phyloP scores from a whole-genome alignment of 441 rosid species.

The Populus trichocarpa region DNA sequence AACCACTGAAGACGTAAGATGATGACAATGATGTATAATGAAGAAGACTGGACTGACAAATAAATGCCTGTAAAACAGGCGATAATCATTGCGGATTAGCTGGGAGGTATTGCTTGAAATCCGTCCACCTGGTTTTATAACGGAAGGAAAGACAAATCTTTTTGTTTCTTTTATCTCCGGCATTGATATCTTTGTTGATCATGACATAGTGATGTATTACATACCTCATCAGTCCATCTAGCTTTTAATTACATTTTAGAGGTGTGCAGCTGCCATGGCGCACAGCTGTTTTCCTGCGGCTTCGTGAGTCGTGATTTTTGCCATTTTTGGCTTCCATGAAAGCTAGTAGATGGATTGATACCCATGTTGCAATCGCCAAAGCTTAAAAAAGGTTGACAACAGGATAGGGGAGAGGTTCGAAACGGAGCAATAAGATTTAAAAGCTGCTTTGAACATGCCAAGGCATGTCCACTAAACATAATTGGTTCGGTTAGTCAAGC shows the following conservation, averaged over 20 bases:
- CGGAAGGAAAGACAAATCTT: not conserved
- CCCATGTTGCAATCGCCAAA: too few species aligned
- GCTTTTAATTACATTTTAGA: not conserved
- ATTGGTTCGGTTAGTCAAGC: not conserved
- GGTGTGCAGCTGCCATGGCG: too few species aligned
- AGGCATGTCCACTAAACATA: not conserved
- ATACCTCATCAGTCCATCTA: not conserved
- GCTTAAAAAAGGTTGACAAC: too few species aligned
- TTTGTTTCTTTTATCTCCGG: not conserved
- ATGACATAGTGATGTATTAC: not conserved
- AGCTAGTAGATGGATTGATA: too few species aligned
- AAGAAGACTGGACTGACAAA: constrained; percentile 4
- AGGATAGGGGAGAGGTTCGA: too few species aligned
- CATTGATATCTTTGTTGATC: not conserved
- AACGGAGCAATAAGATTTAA: too few species aligned
- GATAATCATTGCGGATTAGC: not conserved
- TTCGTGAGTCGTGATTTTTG: too few species aligned
- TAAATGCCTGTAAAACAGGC: not conserved
- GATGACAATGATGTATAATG: not conserved
- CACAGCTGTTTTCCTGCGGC: too few species aligned
- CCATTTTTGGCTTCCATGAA: too few species aligned
- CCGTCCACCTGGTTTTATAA: not conserved
- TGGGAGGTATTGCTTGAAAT: not conserved
- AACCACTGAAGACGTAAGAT: not conserved
- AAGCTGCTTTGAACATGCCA: too few species aligned